Percentiles rank a stretch among this genome's conserved stretches.
These are phyloP conservation scores for Pyrus hybrid DNA, from an alignment of 331 rosid genomes.

Conservation along the genomic window DNA sequence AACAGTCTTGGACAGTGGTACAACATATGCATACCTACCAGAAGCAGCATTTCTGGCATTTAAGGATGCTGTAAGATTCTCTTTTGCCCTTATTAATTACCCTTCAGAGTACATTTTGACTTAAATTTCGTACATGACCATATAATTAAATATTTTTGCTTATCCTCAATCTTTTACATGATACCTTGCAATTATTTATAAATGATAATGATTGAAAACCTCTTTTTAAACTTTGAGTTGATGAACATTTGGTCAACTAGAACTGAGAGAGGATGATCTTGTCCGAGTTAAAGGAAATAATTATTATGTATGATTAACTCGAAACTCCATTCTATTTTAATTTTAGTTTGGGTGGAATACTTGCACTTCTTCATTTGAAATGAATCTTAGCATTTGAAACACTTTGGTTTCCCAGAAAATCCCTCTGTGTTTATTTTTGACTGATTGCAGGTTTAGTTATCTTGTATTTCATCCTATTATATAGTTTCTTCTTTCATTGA, in stretches of 20 bases:
- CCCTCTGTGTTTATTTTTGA: neutral
- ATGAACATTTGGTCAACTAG: neutral
- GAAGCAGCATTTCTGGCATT: constrained; percentile 61
- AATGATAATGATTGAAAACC: neutral
- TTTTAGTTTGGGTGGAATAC: neutral
- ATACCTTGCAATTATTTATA: neutral
- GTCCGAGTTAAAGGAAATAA: neutral
- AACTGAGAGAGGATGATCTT: neutral
- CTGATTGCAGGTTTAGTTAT: neutral
- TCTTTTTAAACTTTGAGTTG: neutral
- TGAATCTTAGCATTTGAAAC: neutral
- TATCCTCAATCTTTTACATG: neutral
- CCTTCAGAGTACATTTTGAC: neutral
- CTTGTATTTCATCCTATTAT: neutral
- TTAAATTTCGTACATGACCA: neutral
- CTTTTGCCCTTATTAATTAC: neutral
- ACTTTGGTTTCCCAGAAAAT: neutral
- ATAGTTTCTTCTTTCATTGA: neutral
- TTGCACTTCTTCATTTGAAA: neutral
- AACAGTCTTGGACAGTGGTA: constrained; percentile 89
- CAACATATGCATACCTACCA: constrained; percentile 92
- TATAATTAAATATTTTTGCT: neutral
- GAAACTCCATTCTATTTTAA: too few species aligned
- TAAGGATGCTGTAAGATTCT: constrained; percentile 72
- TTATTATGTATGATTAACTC: neutral